Evolutionary conservation across 768 basidiomycete genomes (phyloP), one percentile per base, ranked within the genome.

Genomic region (Russula sp.): DNA sequence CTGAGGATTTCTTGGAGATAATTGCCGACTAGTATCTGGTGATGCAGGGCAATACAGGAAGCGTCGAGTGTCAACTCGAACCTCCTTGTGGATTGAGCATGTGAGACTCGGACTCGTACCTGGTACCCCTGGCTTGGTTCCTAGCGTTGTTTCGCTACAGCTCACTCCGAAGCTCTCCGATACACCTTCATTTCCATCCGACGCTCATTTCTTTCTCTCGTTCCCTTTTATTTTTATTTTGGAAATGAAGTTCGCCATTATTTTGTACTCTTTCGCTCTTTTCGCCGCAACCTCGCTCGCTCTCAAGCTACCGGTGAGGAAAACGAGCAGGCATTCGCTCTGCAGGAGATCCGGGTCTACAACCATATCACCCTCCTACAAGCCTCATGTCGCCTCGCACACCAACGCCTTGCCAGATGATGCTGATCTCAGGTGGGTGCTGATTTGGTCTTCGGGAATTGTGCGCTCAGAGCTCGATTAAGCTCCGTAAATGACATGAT

Each of bases 401-500:
- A 69, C 70, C 54, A 70, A 72, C 61, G 68, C 65, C n/a, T 57
- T 56, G 9, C 46, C 61, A 40, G 61, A 59, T 24, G 34, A 61
- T 49, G 63, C 75, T 57, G 73, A 73, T 52, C 76, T 84, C 52
- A 76, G 79, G 84, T 86, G 63, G 18, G 79, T 74, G 16, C 32
- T 22, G 3, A 13, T 30, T 58, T 40, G 11, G 46, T 46, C 13
- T 34, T 22, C 13, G 38, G 16, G 5, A 28, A 50, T 18, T 10
- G 22, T 14, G 18, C 46, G 38, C 26, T 51, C 56, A 38, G 13
- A 40, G 10, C 50, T 40, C 42, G 1, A 57, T 63, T 28, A 63
- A 92, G 90, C 70, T 84, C 88, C 67, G 81, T 85, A 30, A 82
- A 86, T 65, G 92, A 93, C 75, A 72, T 93, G 74, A 80, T 93